A percentile compares a stretch with the other conserved stretches of the same genome.
These are phyloP conservation scores for Ceratocystis destructans DNA, from an alignment of 2,329 filamentous ascomycete genomes.

Conservation along the genomic window DNA sequence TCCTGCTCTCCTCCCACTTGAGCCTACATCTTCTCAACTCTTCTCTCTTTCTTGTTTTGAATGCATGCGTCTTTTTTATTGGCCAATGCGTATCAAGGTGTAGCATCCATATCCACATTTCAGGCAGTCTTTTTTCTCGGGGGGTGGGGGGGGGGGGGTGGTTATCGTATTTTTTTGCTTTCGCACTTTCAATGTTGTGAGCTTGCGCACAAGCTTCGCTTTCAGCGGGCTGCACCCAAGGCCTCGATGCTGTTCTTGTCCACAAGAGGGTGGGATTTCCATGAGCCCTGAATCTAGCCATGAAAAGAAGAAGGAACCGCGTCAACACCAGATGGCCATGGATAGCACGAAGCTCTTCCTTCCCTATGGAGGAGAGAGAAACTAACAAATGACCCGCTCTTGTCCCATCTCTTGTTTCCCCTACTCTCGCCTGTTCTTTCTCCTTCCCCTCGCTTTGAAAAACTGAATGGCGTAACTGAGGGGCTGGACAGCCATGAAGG, in stretches of 20 bases:
- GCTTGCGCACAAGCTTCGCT: too few relatives aligned
- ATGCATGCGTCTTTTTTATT: not conserved
- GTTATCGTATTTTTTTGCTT: too few relatives aligned
- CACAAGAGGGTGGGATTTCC: not conserved
- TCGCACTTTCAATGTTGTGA: too few relatives aligned
- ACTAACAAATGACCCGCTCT: not conserved
- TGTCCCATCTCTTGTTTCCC: not conserved
- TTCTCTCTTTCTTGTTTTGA: not conserved
- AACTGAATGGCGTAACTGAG: not conserved
- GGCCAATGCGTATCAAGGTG: not conserved
- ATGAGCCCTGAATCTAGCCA: not conserved
- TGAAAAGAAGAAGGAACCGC: not conserved
- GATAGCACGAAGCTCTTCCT: not conserved
- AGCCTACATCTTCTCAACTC: not conserved
- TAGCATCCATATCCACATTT: too few relatives aligned
- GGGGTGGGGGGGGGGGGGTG: too few relatives aligned
- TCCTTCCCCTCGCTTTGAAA: not conserved
- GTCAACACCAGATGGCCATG: not conserved
- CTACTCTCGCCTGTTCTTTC: constrained; percentile 2
- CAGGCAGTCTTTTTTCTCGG: too few relatives aligned
- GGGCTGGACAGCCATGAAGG: not conserved
- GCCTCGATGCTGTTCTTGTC: too few relatives aligned
- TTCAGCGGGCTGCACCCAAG: too few relatives aligned
- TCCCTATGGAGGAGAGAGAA: not conserved
- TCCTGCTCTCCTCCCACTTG: not conserved